Percentiles rank a stretch among this genome's conserved stretches.
Conservation (phyloP, 2,329 filamentous ascomycete species). For the Dothideomycetes sp. region DNA sequence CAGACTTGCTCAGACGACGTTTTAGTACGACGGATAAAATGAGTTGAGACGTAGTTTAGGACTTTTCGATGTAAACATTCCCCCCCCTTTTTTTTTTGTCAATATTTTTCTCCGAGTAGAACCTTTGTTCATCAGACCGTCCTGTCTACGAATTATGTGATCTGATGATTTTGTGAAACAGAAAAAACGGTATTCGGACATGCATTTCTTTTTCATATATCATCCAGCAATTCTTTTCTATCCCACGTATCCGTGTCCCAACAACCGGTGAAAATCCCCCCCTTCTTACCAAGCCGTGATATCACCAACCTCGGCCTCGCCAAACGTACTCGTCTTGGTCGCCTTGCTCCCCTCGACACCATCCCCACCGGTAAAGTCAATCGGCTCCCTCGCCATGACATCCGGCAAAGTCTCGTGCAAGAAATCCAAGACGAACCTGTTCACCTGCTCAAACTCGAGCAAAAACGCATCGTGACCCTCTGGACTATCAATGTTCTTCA, state of each 20-base stretch:
- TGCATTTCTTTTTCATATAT: too few species aligned
- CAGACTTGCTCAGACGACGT: conserved; percentile 86
- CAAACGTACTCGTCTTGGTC: conserved; percentile 84
- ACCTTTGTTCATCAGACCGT: too few species aligned
- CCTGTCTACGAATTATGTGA: too few species aligned
- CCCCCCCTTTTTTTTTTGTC: too few species aligned
- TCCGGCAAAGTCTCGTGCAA: conserved; percentile 74
- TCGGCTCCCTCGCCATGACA: conserved; percentile 59
- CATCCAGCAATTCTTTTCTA: too few species aligned
- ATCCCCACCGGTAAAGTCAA: conserved; percentile 25
- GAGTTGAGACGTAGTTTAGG: too few species aligned
- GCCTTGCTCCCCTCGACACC: conserved; percentile 45
- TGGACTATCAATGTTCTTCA: conserved; percentile 83
- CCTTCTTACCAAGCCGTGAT: conserved; percentile 96
- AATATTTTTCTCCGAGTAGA: too few species aligned
- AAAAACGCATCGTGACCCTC: conserved; percentile 96
- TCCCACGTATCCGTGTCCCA: too few species aligned
- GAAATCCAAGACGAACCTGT: conserved; percentile 75
- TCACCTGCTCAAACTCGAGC: conserved; percentile 95
- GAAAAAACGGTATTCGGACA: too few species aligned
- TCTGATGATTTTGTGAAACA: too few species aligned
- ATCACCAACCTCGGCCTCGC: conserved; percentile 91
- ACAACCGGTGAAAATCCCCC: too few species aligned
- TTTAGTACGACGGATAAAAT: conserved; percentile 40
- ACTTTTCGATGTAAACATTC: too few species aligned